Base-by-base conservation (phyloP, 805 yeast genomes). In the Ogataea minuta region DNA sequence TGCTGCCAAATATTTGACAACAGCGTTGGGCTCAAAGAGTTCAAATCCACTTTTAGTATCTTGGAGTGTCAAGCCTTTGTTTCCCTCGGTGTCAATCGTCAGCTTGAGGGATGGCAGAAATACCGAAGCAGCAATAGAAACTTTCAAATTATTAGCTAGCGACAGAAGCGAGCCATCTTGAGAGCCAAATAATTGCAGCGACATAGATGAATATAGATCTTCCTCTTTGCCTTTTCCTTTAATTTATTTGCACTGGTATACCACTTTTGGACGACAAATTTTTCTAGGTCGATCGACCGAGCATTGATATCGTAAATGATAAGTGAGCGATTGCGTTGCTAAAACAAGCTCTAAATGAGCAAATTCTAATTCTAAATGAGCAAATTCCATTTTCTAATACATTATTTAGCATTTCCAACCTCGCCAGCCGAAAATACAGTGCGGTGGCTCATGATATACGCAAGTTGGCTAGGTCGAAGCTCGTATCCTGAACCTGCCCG, bases 21-120 rank as follows among this genome's bases (percentile, higher is more conserved):
- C 78, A 14, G 93, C 79, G 55, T 83, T 81, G 14, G 86, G 69
- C 59, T 83, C 87, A 41, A 69, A 62, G 45, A 84, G 67, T 49
- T 72, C 74, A 37, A 77, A 72, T 6, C 62, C 60, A 26, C 68
- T 58, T 44, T 68, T 68, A 6, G 59, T 40, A 45, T 72, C 63
- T 16, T 39, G 50, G 33, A 62, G 45, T 4, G 36, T 36, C 21
- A 53, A 46, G 23, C 38, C 46, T 28, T 48, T 50, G 19, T 44
- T 46, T 4, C 45, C 49, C 19, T 50, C 60, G 13, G 46, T 48
- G 23, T 57, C 57, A 19, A 47, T 36, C 12, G 49, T 35, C 20
- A 64, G 40, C 30, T 58, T 52, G 12, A 60, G 40, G 9, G 54
- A 34, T 3, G 65, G 61, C 10, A 46, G 49, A 36, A 50, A 67